Percentiles rank a stretch among this genome's conserved stretches.
These are phyloP conservation scores for Pythium diclinum DNA, from an alignment of 352 stramenopile genomes.

Conservation along the genomic window DNA sequence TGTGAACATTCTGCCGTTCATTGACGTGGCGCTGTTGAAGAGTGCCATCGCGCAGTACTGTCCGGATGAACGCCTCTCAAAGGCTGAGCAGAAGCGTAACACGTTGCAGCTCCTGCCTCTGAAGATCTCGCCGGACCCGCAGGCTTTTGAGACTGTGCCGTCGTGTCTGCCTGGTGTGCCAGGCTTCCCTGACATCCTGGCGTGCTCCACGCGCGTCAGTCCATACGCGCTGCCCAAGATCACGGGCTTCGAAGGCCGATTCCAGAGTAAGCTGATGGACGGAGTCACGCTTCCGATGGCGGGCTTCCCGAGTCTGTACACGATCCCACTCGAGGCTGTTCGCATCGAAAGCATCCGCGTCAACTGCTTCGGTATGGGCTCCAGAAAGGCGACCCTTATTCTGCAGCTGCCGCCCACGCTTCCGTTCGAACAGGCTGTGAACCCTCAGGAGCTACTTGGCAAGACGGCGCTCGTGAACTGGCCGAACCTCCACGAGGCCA, in stretches of 20 bases:
- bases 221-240: slow-evolving; percentile 56
- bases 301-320: slow-evolving; percentile 77
- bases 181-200: slow-evolving; percentile 60
- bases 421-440: slow-evolving; percentile 24
- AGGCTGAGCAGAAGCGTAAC: slow-evolving; percentile 91
- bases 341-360: slow-evolving; percentile 73
- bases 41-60: slow-evolving; percentile 91
- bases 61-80: slow-evolving; percentile 86
- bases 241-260: slow-evolving; percentile 41
- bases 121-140: slow-evolving; percentile 87
- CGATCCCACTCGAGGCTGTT: slow-evolving; percentile 46
- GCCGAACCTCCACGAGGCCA: slow-evolving; percentile 97
- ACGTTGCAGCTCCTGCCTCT: slow-evolving; percentile 53
- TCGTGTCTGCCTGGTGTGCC: slow-evolving; percentile 60
- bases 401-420: slow-evolving; percentile 44
- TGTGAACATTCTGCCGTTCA: slow-evolving; percentile 98
- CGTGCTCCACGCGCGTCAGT: slow-evolving; percentile 64
- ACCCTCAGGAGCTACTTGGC: slow-evolving; percentile 43
- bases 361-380: slow-evolving; percentile 95
- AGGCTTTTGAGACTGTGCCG: slow-evolving; percentile 57
- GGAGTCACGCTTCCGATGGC: slow-evolving; percentile 68
- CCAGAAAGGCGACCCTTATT: slow-evolving; percentile 74
- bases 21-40: slow-evolving; percentile 92
- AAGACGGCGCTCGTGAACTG: slow-evolving; percentile 95
- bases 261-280: slow-evolving; percentile 72